These are phyloP conservation scores for Sphaerulina populicola DNA, from an alignment of 2,329 filamentous ascomycete species.

Conservation along the genomic window DNA sequence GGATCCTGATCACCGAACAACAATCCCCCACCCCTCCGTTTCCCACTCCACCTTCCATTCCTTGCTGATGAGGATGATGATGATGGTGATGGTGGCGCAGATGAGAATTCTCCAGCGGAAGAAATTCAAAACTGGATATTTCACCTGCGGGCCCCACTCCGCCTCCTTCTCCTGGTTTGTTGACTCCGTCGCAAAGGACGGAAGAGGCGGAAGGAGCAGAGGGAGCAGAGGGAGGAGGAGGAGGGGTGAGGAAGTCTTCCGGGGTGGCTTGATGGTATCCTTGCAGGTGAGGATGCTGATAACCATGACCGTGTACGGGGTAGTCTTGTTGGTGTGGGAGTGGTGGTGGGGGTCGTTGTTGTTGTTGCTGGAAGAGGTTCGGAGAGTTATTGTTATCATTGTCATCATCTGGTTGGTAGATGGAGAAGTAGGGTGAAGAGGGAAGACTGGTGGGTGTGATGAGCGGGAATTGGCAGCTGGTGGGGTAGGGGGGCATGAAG, in stretches of 20 bases:
- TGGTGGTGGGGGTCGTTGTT: no score
- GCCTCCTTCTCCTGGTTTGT: no score
- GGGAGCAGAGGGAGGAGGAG: background rate
- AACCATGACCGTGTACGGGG: no score
- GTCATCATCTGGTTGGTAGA: slow-evolving; percentile 6
- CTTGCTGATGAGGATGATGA: no score
- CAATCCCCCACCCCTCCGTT: background rate
- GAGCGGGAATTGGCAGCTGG: background rate
- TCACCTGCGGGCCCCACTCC: no score
- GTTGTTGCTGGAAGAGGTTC: background rate
- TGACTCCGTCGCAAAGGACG: no score
- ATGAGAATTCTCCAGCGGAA: slow-evolving; percentile 12
- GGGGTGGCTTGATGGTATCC: slow-evolving; percentile 6
- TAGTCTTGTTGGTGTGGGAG: no score
- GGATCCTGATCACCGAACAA: slow-evolving; percentile 19
- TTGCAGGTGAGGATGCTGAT: background rate
- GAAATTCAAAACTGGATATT: slow-evolving; percentile 9
- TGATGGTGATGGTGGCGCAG: no score
- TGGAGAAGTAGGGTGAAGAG: slow-evolving; percentile 11
- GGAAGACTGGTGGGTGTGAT: slow-evolving; percentile 7
- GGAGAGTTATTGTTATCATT: background rate
- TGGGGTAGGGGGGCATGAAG: background rate
- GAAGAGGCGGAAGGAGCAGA: slow-evolving; percentile 1
- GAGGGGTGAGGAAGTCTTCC: slow-evolving; percentile 4
- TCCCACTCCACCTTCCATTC: no score